Conservation (phyloP, 768 basidiomycete species). For the Astraeus odoratus region DNA sequence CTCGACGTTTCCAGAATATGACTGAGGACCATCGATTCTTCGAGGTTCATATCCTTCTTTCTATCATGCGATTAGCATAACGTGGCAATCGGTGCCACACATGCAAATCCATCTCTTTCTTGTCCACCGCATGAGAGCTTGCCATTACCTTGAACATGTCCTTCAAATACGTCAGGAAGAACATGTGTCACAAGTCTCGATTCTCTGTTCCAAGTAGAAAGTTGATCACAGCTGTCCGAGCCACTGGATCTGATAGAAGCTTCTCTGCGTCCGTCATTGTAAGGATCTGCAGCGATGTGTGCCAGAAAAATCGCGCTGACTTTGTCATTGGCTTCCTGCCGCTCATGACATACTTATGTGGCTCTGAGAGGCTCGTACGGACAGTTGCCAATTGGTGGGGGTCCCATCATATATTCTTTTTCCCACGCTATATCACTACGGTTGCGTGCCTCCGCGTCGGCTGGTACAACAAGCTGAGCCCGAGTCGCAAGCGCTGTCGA, state of each 20-base stretch:
- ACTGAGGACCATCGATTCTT: slow-evolving; percentile 79
- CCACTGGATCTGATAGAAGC: slow-evolving; percentile 52
- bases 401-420: too few species aligned
- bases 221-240: slow-evolving; percentile 71
- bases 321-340: too few species aligned
- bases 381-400: too few species aligned
- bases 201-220: slow-evolving; percentile 57
- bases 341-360: too few species aligned
- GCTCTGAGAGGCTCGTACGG: too few species aligned
- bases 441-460: too few species aligned
- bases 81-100: slow-evolving; percentile 23
- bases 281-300: too few species aligned
- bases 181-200: neutral
- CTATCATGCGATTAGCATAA: slow-evolving; percentile 31
- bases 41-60: slow-evolving; percentile 73
- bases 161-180: slow-evolving; percentile 23
- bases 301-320: too few species aligned
- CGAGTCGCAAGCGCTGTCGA: neutral
- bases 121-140: slow-evolving; percentile 59
- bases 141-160: slow-evolving; percentile 61
- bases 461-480: too few species aligned
- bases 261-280: slow-evolving; percentile 58
- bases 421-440: too few species aligned
- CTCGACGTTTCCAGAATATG: slow-evolving; percentile 79
- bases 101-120: slow-evolving; percentile 62